A percentile compares a stretch with the other conserved stretches of the same genome.
phyloP scores from a whole-genome alignment of 2,329 filamentous ascomycete species.

The Botrytis aclada region DNA sequence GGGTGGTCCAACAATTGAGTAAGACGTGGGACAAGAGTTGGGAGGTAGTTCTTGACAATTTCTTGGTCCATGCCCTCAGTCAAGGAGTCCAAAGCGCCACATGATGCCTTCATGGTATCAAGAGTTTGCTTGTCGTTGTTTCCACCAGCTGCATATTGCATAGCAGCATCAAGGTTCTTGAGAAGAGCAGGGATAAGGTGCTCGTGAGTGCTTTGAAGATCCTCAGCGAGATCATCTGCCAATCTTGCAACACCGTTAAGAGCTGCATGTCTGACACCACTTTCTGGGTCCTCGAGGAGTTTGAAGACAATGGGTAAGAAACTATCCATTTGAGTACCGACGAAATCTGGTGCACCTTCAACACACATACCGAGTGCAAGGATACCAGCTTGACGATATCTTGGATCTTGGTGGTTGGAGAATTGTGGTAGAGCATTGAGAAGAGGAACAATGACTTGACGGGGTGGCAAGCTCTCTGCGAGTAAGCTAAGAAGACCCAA shows the following conservation, averaged over 20 bases:
- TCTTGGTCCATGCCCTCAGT: conserved; percentile 80
- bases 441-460: conserved; percentile 89
- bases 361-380: conserved; percentile 90
- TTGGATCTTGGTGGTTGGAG: conserved; percentile 69
- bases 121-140: conserved; percentile 68
- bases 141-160: conserved; percentile 49
- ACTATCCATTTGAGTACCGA: conserved; percentile 83
- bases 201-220: conserved; percentile 81
- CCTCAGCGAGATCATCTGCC: conserved; percentile 89
- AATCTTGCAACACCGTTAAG: conserved; percentile 85
- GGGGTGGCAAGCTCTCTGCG: conserved; percentile 82
- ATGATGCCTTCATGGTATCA: conserved; percentile 84
- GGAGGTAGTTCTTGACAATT: conserved; percentile 77
- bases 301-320: conserved; percentile 83
- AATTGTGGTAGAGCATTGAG: conserved; percentile 83
- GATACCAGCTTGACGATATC: conserved; percentile 85
- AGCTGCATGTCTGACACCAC: conserved; percentile 80
- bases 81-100: conserved; percentile 86
- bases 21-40: conserved; percentile 79
- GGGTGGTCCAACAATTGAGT: conserved; percentile 79
- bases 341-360: conserved; percentile 95
- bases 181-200: conserved; percentile 79
- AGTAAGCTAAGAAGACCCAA: conserved; percentile 87
- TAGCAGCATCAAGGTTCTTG: conserved; percentile 81
- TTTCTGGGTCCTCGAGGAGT: conserved; percentile 79